These are phyloP conservation scores for Coniochaeta prunicola DNA, from an alignment of 2,329 filamentous ascomycete genomes.

Conservation along the genomic window DNA sequence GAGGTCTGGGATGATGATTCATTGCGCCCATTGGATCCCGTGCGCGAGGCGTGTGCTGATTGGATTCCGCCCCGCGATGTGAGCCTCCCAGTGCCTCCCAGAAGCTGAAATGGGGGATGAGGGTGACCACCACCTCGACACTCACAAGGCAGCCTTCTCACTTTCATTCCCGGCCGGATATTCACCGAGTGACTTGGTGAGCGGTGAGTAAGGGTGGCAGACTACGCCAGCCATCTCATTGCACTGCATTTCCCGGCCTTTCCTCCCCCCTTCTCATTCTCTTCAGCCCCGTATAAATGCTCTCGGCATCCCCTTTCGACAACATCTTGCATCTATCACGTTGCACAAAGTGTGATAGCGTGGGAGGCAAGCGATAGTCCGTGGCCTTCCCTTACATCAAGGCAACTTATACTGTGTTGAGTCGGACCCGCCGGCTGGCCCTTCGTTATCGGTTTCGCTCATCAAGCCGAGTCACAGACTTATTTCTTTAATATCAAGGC, in stretches of 20 bases:
- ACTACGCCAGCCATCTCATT: not conserved
- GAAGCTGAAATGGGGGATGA: constrained; percentile 9
- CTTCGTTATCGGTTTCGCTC: constrained; percentile 10
- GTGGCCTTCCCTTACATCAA: constrained; percentile 6
- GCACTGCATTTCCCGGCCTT: not conserved
- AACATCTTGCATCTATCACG: not conserved
- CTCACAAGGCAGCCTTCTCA: constrained; percentile 18
- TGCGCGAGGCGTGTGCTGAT: constrained; percentile 2
- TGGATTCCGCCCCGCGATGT: constrained; percentile 1
- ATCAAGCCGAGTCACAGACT: constrained; percentile 1
- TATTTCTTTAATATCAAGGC: not conserved
- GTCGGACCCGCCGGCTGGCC: constrained; percentile 21
- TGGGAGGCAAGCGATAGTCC: not conserved
- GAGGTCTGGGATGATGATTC: not conserved
- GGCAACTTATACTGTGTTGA: constrained; percentile 13
- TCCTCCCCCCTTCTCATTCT: not conserved
- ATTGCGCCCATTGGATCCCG: not conserved
- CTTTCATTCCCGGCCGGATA: constrained; percentile 4
- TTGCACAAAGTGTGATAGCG: not conserved
- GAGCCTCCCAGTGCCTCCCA: constrained; percentile 7
- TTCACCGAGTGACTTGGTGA: constrained; percentile 1
- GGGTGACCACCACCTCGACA: constrained; percentile 15
- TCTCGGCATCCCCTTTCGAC: constrained; percentile 9
- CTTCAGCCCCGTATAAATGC: not conserved
- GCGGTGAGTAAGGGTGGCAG: not conserved